Conservation (phyloP, 192 early-diverging fungal genomes). For the Irineochytrium annulatum region DNA sequence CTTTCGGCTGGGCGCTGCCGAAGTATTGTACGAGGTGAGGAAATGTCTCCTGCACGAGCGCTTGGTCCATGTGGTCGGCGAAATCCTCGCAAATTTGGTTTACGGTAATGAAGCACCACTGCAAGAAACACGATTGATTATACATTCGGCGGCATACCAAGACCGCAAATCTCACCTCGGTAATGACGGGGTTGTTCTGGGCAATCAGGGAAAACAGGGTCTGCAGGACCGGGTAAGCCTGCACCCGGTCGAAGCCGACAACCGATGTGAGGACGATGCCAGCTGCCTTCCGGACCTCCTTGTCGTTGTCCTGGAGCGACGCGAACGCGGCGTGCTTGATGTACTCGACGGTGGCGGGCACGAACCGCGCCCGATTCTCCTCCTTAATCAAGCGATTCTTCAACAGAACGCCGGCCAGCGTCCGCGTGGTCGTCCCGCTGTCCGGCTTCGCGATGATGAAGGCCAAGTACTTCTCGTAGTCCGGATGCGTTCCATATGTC, state of each 20-base stretch:
- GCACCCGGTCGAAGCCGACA: slow-evolving; percentile 60
- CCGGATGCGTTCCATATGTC: slow-evolving; percentile 47
- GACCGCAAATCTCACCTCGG: slow-evolving; percentile 59
- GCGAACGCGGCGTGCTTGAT: slow-evolving; percentile 10
- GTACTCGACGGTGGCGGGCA: slow-evolving; percentile 31
- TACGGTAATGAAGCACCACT: slow-evolving; percentile 82
- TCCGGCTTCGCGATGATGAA: slow-evolving; percentile 70
- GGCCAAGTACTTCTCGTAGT: slow-evolving; percentile 88
- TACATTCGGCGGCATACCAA: background rate
- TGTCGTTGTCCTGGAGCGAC: slow-evolving; percentile 6
- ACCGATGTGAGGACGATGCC: slow-evolving; percentile 89
- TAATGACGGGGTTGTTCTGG: slow-evolving; percentile 58
- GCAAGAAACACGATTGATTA: slow-evolving; percentile 1
- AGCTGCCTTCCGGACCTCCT: slow-evolving; percentile 67
- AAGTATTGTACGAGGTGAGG: slow-evolving; percentile 86
- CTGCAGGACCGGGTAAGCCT: slow-evolving; percentile 82
- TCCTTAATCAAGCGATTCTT: slow-evolving; percentile 51
- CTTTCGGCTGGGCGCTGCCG: slow-evolving; percentile 64
- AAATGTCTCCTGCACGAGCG: slow-evolving; percentile 70
- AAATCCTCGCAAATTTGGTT: slow-evolving; percentile 97
- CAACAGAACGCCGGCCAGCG: slow-evolving; percentile 70
- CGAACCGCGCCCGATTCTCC: slow-evolving; percentile 31
- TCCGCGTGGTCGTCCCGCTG: slow-evolving; percentile 62
- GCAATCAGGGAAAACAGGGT: slow-evolving; percentile 77
- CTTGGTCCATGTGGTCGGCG: slow-evolving; percentile 69